Evolutionary conservation across 1,284 basidiomycete genomes (phyloP).

Genomic region (Phellopilus nigrolimitatus): DNA sequence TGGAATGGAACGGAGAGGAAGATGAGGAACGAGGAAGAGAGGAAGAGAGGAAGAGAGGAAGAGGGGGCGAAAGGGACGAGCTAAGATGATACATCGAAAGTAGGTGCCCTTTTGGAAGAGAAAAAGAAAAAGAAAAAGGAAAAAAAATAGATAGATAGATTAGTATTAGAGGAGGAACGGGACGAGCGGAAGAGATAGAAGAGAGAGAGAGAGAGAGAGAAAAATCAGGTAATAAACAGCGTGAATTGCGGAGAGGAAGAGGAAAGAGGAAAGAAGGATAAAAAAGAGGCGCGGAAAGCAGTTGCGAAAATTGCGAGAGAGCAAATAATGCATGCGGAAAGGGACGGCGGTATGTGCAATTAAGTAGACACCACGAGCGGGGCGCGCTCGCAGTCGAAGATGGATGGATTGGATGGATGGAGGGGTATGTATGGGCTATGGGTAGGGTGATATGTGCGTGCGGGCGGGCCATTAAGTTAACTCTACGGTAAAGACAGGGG

Average conservation of each 20-base stretch:
- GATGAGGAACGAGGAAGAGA: background rate
- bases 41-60: constrained; percentile 2
- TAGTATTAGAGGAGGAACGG: background rate
- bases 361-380: background rate
- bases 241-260: background rate
- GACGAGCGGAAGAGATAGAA: background rate
- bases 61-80: background rate
- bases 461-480: background rate
- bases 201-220: background rate
- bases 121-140: background rate
- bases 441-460: background rate
- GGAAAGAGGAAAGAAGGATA: background rate
- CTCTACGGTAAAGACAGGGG: constrained; percentile 9
- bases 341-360: background rate
- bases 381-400: too few species aligned
- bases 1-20: background rate
- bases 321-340: background rate
- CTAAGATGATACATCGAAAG: constrained; percentile 9
- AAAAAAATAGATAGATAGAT: background rate
- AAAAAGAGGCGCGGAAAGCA: too few species aligned
- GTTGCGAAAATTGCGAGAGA: background rate
- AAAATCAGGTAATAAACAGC: background rate
- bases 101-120: background rate
- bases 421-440: background rate
- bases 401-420: too few species aligned